phyloP scores from a whole-genome alignment of 2,329 filamentous ascomycete species.

The Verticillium longisporum region DNA sequence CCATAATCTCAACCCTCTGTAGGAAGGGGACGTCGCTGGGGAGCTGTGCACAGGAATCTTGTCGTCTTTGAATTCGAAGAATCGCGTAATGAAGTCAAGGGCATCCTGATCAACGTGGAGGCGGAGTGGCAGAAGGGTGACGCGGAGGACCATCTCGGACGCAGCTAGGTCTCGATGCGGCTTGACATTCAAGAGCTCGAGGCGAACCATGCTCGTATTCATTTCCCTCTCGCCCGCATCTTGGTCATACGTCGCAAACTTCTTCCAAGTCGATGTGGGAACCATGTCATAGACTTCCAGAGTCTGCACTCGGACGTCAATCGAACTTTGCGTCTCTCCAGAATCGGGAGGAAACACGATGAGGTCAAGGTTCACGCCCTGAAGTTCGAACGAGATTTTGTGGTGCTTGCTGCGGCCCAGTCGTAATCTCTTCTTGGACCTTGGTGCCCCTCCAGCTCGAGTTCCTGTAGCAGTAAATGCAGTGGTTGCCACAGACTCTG shows the following conservation, averaged over 20 bases:
- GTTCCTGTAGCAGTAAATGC: constrained; percentile 55
- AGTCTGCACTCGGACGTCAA: constrained; percentile 76
- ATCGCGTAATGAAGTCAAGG: constrained; percentile 91
- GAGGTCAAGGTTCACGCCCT: constrained; percentile 76
- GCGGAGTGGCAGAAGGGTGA: constrained; percentile 73
- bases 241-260: constrained; percentile 90
- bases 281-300: constrained; percentile 92
- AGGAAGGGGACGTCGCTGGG: constrained; percentile 76
- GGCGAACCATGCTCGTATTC: constrained; percentile 80
- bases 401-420: constrained; percentile 82
- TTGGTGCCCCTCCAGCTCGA: constrained; percentile 34
- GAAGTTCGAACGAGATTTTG: constrained; percentile 92
- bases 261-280: constrained; percentile 94
- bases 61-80: constrained; percentile 96
- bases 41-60: constrained; percentile 45
- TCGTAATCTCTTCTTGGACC: constrained; percentile 51
- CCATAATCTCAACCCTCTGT: constrained; percentile 80
- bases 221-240: constrained; percentile 82
- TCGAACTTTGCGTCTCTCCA: constrained; percentile 78
- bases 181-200: constrained; percentile 82
- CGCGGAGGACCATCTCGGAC: constrained; percentile 80
- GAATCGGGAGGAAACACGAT: constrained; percentile 69
- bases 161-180: constrained; percentile 79
- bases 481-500: constrained; percentile 79
- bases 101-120: constrained; percentile 97